Percentiles rank a stretch among this genome's conserved stretches.
Conservation (phyloP, 2,329 filamentous ascomycete species). For the Colletotrichum godetiae region DNA sequence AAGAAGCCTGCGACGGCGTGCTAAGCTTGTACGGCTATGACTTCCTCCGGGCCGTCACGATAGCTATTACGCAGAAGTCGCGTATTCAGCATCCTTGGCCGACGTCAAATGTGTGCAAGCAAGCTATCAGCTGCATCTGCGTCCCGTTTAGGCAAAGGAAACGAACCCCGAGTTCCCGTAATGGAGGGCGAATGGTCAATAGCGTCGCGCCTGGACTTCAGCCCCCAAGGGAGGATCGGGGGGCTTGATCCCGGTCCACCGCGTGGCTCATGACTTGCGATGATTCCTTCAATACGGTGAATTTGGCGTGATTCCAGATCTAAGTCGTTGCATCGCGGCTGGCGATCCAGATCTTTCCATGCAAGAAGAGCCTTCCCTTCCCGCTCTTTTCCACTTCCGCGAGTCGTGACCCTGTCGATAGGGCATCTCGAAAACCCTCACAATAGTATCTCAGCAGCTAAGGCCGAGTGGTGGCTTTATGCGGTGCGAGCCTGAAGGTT, state of each 20-base stretch:
- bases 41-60: neutral
- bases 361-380: neutral
- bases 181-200: neutral
- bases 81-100: neutral
- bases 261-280: constrained; percentile 16
- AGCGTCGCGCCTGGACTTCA: constrained; percentile 10
- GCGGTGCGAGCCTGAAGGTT: constrained; percentile 13
- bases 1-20: neutral
- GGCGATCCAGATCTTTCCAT: constrained; percentile 22
- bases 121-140: neutral
- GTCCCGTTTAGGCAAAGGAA: neutral
- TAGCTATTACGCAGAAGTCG: neutral
- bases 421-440: neutral
- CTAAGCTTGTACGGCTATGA: neutral
- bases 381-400: constrained; percentile 1
- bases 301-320: constrained; percentile 7
- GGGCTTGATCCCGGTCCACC: constrained; percentile 17
- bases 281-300: neutral
- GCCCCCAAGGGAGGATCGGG: neutral
- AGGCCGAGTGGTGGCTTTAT: neutral
- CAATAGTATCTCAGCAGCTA: neutral
- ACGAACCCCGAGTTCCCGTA: neutral
- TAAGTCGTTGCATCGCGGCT: constrained; percentile 7
- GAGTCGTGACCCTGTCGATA: constrained; percentile 29
- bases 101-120: neutral